Evolutionary conservation across 139 green algal genomes (phyloP), one percentile per base, ranked within the genome.

Genomic region (Chlamydomonas applanata): DNA sequence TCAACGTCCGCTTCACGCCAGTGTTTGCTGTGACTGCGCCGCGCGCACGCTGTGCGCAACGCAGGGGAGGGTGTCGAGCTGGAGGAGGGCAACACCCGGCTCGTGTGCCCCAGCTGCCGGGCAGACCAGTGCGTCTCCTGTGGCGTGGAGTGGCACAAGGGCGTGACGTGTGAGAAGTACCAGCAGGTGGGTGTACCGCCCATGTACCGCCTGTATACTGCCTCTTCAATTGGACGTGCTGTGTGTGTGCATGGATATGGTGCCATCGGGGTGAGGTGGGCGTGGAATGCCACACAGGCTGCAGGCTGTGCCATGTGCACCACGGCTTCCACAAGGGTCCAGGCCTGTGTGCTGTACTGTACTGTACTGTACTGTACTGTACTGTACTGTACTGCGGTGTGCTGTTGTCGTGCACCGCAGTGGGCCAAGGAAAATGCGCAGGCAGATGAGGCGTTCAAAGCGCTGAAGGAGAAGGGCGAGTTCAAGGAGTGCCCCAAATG

Each of bases 81-180:
- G 11, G 27, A 27, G 13, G 64, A 36, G 36, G 36, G 40, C 19
- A 33, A 62, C 5, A 45, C 16, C 14, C 44, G 67, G 11, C 27
- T 73, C 25, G 35, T 20, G 24, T 73, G 67, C 67, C 67, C 67
- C 46, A 73, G 40, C 44, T 73, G 67, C 27, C 17, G 29, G 3
- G 44, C 45, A 1, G 67, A 73, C 44, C 34, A 73, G 67, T 73
- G 67, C 67, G 7, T 73, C 24, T 27, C 25, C 1, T 73, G 67
- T 29, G 67, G 67, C 13, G 67, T 73, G 44, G 67, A 73, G 22
- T 73, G 67, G 67, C 67, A 73, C 27, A 30, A 62, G 25, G 67
- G 44, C 2, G 14, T 17, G 5, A 73, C 67, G 4, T 73, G 67
- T 17, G 67, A 73, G 46, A 35, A 62, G 45, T 73, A 64, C 45